phyloP scores from a whole-genome alignment of 768 basidiomycete species.

The Candolleomyces efflorescens region DNA sequence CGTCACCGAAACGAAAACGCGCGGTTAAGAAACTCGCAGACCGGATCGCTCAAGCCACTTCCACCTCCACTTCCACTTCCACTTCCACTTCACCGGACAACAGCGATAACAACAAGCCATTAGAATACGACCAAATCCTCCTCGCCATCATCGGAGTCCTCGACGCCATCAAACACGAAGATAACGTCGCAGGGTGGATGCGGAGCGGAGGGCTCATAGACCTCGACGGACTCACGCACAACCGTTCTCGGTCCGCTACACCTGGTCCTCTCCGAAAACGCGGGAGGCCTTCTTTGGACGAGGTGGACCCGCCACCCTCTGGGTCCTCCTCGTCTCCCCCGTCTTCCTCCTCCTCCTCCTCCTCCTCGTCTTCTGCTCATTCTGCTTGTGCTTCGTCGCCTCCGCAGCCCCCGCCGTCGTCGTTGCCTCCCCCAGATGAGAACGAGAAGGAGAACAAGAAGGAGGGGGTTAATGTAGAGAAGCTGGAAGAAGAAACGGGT shows the following conservation, averaged over 20 bases:
- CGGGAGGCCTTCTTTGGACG: background rate
- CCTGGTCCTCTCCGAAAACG: slow-evolving; percentile 8
- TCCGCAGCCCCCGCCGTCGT: background rate
- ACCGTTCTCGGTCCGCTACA: background rate
- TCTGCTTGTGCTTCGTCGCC: background rate
- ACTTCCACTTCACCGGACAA: no score
- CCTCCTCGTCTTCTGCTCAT: background rate
- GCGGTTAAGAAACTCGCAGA: slow-evolving; percentile 9
- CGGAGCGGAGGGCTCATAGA: slow-evolving; percentile 45
- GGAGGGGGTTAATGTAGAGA: no score
- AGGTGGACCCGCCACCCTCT: no score
- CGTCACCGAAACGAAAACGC: slow-evolving; percentile 12
- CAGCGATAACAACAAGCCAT: background rate
- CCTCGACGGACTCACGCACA: background rate
- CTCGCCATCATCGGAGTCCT: slow-evolving; percentile 67
- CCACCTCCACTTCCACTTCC: no score
- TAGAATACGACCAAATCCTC: slow-evolving; percentile 47
- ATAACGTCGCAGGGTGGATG: slow-evolving; percentile 68
- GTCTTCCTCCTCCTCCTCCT: no score
- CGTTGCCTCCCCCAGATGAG: slow-evolving; percentile 1
- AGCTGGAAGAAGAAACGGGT: slow-evolving; percentile 6
- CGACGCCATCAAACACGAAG: slow-evolving; percentile 52
- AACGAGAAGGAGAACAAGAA: no score
- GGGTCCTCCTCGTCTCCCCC: no score
- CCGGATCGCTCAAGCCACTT: background rate